Conservation (phyloP, 1,139 yeast genomes). For the Zygosaccharomyces sapae region DNA sequence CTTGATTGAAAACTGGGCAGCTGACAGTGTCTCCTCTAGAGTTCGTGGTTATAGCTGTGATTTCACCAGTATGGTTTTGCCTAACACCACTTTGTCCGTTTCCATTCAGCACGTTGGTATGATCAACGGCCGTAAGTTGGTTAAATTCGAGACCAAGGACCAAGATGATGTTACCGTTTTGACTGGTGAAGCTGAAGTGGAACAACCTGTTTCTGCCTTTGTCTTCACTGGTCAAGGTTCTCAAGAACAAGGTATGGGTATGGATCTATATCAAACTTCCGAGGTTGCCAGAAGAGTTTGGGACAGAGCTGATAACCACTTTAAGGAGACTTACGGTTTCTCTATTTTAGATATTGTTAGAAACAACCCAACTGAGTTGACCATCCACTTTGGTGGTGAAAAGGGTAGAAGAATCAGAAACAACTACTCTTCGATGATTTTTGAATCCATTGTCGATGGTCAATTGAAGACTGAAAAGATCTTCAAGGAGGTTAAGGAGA, state of each 20-base stretch:
- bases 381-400: conserved; percentile 96
- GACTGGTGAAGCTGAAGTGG: conserved; percentile 95
- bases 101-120: conserved; percentile 93
- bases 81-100: conserved; percentile 85
- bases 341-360: conserved; percentile 91
- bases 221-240: conserved; percentile 99
- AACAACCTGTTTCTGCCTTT: conserved; percentile 93
- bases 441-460: conserved; percentile 89
- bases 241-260: conserved; percentile 99
- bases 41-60: conserved; percentile 90
- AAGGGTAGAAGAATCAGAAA: conserved; percentile 93
- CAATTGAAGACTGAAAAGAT: conserved; percentile 85
- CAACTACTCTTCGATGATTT: conserved; percentile 94
- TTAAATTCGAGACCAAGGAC: conserved; percentile 85
- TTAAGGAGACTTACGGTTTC: conserved; percentile 91
- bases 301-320: conserved; percentile 96
- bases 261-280: conserved; percentile 90
- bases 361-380: conserved; percentile 92
- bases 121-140: conserved; percentile 98
- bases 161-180: conserved; percentile 77
- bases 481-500: conserved; percentile 82
- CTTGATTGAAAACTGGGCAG: conserved; percentile 97
- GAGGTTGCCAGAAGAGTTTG: conserved; percentile 92
- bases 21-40: conserved; percentile 91
- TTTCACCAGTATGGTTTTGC: conserved; percentile 96